Base-by-base conservation (phyloP, 225 moss, liverwort and hornwort genomes). In the Physcomitrellopsis africana region DNA sequence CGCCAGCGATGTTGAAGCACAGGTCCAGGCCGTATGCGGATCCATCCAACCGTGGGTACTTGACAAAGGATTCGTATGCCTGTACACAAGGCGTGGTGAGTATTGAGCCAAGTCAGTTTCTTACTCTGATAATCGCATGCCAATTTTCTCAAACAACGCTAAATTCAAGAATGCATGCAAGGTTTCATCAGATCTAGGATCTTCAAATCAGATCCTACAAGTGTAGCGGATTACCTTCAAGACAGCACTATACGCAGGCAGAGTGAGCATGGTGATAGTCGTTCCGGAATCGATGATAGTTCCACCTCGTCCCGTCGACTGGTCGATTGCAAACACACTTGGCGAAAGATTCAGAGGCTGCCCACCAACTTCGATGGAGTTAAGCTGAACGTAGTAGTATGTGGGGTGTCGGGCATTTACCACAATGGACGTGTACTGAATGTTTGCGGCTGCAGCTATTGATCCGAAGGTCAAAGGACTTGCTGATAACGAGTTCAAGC, bases 211-310 rank as follows among this genome's bases (percentile, higher is more conserved):
- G 24, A 24, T 1, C 24, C 24, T 1, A 24, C 32, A 37, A 37
- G 32, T 37, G 32, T 37, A 37, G 32, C 32, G 7, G 7, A 18
- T 17, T 27, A 77, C 77, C 70, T 42, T 53, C 1, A 85, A 22
- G 17, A 95, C 83, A 9, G 91, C 87, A n/a, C 73, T 79, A 60
- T 87, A 96, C 0, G 96, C 96, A 45, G 84, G 67, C 24, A 82
- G 14, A 1, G 82, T 87, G 51, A 96, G 76, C 86, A 92, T 92
- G 22, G 93, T 90, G 79, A 92, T 90, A 10, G 93, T 93, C 2
- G 96, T 96, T 12, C 96, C 96, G 0, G 93, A 93, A 60, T 96
- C 96, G 7, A 96, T 73, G 27, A 96, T 86, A 1, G 87, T 87
- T 0, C 96, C 96, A 0, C 96, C 96, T 1, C 84, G 80, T 19